A percentile compares a stretch with the other conserved stretches of the same genome.
These are phyloP conservation scores for Emmonsiellopsis sp. DNA, from an alignment of 2,329 filamentous ascomycete genomes.

Conservation along the genomic window DNA sequence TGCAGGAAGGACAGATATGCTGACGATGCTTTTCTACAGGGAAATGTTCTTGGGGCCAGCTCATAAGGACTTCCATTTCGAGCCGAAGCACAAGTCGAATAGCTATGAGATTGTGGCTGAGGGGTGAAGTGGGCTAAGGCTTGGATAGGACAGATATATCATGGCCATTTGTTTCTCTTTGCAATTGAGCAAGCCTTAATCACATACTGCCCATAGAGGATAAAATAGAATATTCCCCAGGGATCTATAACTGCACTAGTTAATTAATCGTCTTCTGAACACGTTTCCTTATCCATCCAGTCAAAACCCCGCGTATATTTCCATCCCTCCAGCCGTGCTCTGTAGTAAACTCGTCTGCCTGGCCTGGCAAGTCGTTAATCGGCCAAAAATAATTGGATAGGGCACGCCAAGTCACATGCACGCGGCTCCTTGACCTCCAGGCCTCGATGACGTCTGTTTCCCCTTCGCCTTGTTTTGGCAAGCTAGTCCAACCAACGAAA, in stretches of 20 bases:
- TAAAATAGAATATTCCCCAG: background rate
- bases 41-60: slow-evolving; percentile 96
- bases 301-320: background rate
- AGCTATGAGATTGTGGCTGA: slow-evolving; percentile 62
- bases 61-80: slow-evolving; percentile 82
- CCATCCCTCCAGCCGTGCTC: background rate
- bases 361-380: background rate
- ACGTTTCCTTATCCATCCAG: background rate
- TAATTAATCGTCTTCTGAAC: background rate
- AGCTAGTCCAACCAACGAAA: background rate
- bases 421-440: background rate
- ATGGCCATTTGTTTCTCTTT: background rate
- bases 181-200: background rate
- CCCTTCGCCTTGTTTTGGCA: slow-evolving; percentile 2
- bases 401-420: slow-evolving; percentile 5
- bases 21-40: slow-evolving; percentile 39
- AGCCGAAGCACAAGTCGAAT: slow-evolving; percentile 96
- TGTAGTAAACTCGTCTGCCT: background rate
- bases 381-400: background rate
- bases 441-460: slow-evolving; percentile 6
- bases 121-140: slow-evolving; percentile 35
- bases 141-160: background rate
- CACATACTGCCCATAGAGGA: too few species aligned
- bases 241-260: too few species aligned
- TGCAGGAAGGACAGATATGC: background rate